A percentile compares a stretch with the other conserved stretches of the same genome.
Conservation (phyloP, 1,139 yeast species). For the Scheffersomyces cryptocercus region DNA sequence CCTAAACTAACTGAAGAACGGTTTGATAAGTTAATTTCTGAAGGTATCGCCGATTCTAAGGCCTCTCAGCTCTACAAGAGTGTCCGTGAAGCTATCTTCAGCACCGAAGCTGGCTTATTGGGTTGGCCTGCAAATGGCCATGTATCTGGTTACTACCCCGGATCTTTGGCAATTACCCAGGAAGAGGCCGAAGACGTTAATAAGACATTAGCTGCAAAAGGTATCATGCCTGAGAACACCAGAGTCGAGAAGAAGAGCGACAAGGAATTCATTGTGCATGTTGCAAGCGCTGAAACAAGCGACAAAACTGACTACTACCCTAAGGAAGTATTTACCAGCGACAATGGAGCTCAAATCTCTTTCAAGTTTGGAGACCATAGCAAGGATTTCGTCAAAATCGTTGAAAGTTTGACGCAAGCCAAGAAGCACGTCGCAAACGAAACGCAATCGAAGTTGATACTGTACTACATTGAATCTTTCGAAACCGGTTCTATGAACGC, state of each 20-base stretch:
- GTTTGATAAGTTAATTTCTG: slow-evolving; percentile 47
- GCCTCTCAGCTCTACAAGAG: slow-evolving; percentile 40
- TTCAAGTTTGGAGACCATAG: slow-evolving; percentile 78
- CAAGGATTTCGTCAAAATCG: slow-evolving; percentile 61
- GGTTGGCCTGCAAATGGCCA: slow-evolving; percentile 84
- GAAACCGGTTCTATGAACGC: slow-evolving; percentile 82
- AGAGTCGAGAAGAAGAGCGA: slow-evolving; percentile 58
- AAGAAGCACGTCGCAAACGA: slow-evolving; percentile 68
- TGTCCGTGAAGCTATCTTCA: slow-evolving; percentile 52
- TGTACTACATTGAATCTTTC: slow-evolving; percentile 67
- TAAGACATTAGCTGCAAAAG: slow-evolving; percentile 57
- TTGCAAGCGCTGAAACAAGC: slow-evolving; percentile 55
- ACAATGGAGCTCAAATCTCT: slow-evolving; percentile 36
- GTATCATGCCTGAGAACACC: slow-evolving; percentile 82
- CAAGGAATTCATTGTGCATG: slow-evolving; percentile 51
- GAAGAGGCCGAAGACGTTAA: slow-evolving; percentile 68
- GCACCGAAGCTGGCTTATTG: slow-evolving; percentile 51
- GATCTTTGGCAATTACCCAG: slow-evolving; percentile 39
- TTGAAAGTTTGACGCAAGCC: slow-evolving; percentile 57
- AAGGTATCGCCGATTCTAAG: slow-evolving; percentile 37
- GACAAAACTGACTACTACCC: slow-evolving; percentile 49
- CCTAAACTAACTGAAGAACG: slow-evolving; percentile 56
- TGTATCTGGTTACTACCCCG: slow-evolving; percentile 67
- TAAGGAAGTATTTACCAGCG: slow-evolving; percentile 21
- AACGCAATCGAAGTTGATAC: slow-evolving; percentile 65